Conservation (phyloP, 2,329 filamentous ascomycete genomes). For the Ambrosiella beaveri region DNA sequence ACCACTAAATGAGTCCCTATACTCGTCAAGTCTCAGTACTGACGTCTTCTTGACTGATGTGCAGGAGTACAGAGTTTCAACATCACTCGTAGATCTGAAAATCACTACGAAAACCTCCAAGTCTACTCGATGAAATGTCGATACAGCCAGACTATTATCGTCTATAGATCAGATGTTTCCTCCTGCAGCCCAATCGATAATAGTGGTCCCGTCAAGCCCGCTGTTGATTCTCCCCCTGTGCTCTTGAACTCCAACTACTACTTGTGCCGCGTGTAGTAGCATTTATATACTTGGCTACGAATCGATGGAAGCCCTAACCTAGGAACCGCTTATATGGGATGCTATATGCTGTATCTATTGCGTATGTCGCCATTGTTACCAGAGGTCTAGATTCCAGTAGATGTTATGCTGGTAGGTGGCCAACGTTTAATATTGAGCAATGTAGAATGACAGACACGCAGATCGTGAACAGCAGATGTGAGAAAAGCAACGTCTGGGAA, state of each 20-base stretch:
- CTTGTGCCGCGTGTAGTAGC: not conserved
- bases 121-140: not conserved
- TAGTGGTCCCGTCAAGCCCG: not conserved
- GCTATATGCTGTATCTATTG: not conserved
- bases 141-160: not conserved
- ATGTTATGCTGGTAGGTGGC: not conserved
- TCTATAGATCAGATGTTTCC: not conserved
- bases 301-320: not conserved
- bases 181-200: not conserved
- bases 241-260: not conserved
- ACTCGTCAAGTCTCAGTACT: not conserved
- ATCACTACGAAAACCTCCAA: not conserved
- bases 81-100: not conserved
- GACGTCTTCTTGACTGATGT: not conserved
- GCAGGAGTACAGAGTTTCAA: not conserved
- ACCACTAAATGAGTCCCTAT: not conserved
- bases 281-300: not conserved
- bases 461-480: not conserved
- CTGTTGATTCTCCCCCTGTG: not conserved
- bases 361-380: not conserved
- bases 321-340: not conserved
- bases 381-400: not conserved
- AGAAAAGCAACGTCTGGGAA: not conserved
- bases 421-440: not conserved
- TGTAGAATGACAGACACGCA: not conserved